Conservation (phyloP, 1,139 yeast species). For the Taphrina wiesneri region DNA sequence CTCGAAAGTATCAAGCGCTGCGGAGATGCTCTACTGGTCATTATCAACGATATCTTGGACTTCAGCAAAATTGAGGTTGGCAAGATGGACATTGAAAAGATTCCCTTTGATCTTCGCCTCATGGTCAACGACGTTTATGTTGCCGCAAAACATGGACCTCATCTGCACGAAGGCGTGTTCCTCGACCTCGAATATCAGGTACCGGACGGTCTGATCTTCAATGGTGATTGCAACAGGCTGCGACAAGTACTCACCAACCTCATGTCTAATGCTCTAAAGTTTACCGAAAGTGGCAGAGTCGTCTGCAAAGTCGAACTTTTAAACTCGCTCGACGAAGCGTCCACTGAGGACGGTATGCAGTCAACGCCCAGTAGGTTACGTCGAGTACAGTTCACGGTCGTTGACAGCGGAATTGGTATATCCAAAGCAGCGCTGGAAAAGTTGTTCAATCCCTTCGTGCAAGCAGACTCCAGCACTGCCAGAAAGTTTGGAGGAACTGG, state of each 20-base stretch:
- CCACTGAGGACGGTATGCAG: slow-evolving; percentile 23
- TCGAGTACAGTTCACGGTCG: slow-evolving; percentile 67
- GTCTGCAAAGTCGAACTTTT: slow-evolving; percentile 37
- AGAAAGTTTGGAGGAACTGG: slow-evolving; percentile 64
- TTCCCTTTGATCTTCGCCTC: slow-evolving; percentile 54
- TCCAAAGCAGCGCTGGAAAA: slow-evolving; percentile 53
- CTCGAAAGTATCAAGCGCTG: slow-evolving; percentile 73
- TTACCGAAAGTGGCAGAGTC: slow-evolving; percentile 68
- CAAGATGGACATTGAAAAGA: slow-evolving; percentile 68
- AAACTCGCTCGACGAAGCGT: too few relatives aligned
- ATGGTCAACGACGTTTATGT: slow-evolving; percentile 42
- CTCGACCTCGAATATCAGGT: slow-evolving; percentile 16
- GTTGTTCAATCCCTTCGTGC: slow-evolving; percentile 62
- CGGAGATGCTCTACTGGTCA: slow-evolving; percentile 73
- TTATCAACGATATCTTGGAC: slow-evolving; percentile 77
- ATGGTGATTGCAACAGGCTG: slow-evolving; percentile 85
- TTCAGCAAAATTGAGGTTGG: slow-evolving; percentile 81
- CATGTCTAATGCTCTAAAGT: slow-evolving; percentile 81
- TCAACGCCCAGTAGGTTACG: neutral
- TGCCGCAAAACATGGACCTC: slow-evolving; percentile 42
- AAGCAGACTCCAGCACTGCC: slow-evolving; percentile 61
- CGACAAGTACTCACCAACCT: slow-evolving; percentile 86
- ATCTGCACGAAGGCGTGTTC: slow-evolving; percentile 8
- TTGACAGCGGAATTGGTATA: slow-evolving; percentile 65
- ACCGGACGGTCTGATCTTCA: slow-evolving; percentile 57